Conservation (phyloP, 2,329 filamentous ascomycete species). For the Aspergillus sp. region DNA sequence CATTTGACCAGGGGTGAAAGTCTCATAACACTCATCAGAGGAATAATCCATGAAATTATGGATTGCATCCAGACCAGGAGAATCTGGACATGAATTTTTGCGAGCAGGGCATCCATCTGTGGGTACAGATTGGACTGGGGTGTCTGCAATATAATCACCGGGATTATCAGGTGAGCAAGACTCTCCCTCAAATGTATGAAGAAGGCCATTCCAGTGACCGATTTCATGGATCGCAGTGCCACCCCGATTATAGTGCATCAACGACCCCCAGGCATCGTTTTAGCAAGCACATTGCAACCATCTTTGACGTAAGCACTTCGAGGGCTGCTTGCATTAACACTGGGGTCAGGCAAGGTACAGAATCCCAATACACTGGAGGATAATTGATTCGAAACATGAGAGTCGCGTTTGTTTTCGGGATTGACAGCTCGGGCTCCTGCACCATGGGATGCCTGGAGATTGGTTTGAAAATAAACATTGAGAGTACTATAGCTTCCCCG, state of each 20-base stretch:
- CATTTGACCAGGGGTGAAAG: slow-evolving; percentile 48
- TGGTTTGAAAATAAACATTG: slow-evolving; percentile 58
- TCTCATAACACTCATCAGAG: slow-evolving; percentile 51
- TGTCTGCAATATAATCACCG: slow-evolving; percentile 42
- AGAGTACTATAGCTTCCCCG: slow-evolving; percentile 50
- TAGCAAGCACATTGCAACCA: slow-evolving; percentile 55
- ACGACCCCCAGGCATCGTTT: slow-evolving; percentile 51
- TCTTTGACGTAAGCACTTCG: slow-evolving; percentile 44
- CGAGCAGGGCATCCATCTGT: slow-evolving; percentile 52
- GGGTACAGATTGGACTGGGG: slow-evolving; percentile 48
- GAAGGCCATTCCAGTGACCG: slow-evolving; percentile 44
- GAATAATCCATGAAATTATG: slow-evolving; percentile 60
- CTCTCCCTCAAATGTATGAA: slow-evolving; percentile 41
- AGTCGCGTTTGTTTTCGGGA: slow-evolving; percentile 21
- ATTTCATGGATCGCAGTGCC: slow-evolving; percentile 45
- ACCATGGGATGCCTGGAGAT: slow-evolving; percentile 35
- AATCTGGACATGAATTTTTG: slow-evolving; percentile 48
- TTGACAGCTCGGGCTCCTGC: slow-evolving; percentile 15
- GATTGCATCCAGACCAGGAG: slow-evolving; percentile 46
- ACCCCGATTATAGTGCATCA: slow-evolving; percentile 46
- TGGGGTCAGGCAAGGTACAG: slow-evolving; percentile 47
- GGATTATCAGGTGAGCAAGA: slow-evolving; percentile 28
- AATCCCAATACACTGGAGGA: slow-evolving; percentile 45
- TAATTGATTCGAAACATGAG: slow-evolving; percentile 9
- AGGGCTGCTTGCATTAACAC: slow-evolving; percentile 32